Conservation (phyloP, 805 yeast species). For the Nakazawaea sp. region DNA sequence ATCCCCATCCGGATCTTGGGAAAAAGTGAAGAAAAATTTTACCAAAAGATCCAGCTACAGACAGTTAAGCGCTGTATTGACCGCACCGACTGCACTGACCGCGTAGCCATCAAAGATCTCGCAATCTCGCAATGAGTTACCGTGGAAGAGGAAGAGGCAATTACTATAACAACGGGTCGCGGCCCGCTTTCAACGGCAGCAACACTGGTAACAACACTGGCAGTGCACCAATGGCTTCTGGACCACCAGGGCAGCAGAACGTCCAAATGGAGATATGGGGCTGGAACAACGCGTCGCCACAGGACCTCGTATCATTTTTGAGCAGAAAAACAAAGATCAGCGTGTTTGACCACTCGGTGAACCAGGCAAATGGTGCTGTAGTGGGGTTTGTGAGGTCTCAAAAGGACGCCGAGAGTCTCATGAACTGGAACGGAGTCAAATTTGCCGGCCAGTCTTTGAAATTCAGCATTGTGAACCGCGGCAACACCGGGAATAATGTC, state of each 20-base stretch:
- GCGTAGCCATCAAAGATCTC: too few species aligned
- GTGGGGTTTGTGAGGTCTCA: conserved; percentile 50
- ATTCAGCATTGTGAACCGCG: conserved; percentile 30
- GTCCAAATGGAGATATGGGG: conserved; percentile 59
- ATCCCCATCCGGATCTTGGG: too few species aligned
- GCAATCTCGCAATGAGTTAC: conserved; percentile 19
- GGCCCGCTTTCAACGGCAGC: too few species aligned
- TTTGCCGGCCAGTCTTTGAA: conserved; percentile 71
- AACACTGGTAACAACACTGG: conserved; percentile 12
- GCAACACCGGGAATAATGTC: conserved; percentile 19
- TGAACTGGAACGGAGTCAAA: conserved; percentile 65
- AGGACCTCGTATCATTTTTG: conserved; percentile 63
- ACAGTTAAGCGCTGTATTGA: too few species aligned
- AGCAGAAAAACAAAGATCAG: conserved; percentile 57
- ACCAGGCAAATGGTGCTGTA: conserved; percentile 41
- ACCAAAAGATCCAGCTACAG: background rate
- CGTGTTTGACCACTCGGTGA: conserved; percentile 45
- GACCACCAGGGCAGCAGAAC: too few species aligned
- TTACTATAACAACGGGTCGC: conserved; percentile 11
- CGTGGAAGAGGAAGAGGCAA: conserved; percentile 25
- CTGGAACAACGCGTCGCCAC: conserved; percentile 75
- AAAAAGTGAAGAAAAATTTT: conserved; percentile 1
- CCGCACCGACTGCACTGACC: too few species aligned
- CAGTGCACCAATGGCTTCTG: conserved; percentile 1
- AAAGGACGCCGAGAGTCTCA: conserved; percentile 51